Conservation (phyloP, 768 basidiomycete genomes). For the Trametes gibbosa region DNA sequence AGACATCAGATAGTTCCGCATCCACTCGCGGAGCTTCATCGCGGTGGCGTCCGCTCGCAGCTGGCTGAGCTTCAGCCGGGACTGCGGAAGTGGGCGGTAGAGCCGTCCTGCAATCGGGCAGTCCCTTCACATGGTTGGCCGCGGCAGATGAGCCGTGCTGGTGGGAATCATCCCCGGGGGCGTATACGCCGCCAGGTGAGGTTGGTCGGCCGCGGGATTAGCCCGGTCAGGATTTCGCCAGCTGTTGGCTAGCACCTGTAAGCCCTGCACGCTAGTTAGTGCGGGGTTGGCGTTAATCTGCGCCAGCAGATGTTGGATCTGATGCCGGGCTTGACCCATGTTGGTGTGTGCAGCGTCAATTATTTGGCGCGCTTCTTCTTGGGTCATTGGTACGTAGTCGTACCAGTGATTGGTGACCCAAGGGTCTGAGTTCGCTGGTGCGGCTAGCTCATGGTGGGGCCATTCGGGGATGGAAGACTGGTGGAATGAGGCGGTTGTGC, state of each 20-base stretch:
- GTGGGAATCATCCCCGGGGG: no score
- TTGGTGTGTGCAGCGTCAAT: background rate
- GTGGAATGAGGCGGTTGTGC: no score
- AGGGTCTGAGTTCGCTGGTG: background rate
- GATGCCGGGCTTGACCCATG: background rate
- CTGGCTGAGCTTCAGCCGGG: no score
- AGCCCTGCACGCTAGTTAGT: background rate
- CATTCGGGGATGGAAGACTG: background rate
- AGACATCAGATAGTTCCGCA: no score
- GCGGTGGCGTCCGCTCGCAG: no score
- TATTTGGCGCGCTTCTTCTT: background rate
- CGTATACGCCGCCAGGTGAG: no score
- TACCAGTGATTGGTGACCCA: background rate
- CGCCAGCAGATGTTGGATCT: background rate
- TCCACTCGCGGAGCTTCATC: no score
- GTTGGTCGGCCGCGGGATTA: no score
- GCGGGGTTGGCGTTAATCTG: background rate
- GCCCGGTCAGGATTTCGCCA: background rate
- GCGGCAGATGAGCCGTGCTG: no score
- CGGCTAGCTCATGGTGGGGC: background rate
- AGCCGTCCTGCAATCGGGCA: no score
- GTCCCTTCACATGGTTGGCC: no score
- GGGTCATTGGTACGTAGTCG: background rate
- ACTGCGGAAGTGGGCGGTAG: no score
- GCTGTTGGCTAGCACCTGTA: background rate